Percentiles rank a stretch among this genome's conserved stretches.
phyloP scores from a whole-genome alignment of 176 grass and related monocot genomes.

The Calamus simplicifolius region DNA sequence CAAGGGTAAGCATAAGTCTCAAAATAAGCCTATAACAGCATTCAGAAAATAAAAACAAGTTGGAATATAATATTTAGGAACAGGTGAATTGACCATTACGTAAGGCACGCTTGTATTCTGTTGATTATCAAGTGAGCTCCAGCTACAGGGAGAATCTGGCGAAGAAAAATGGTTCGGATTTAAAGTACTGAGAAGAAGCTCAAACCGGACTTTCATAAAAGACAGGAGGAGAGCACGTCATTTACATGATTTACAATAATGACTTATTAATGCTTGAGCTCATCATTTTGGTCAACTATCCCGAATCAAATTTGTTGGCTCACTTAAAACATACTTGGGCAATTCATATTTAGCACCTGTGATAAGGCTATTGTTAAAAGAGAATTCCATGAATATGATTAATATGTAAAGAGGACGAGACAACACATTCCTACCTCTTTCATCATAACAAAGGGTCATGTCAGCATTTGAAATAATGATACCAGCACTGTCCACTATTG shows the following conservation, averaged over 20 bases:
- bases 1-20: no score
- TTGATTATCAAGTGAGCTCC: no score
- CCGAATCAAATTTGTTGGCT: conserved; percentile 69
- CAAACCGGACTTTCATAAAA: neutral
- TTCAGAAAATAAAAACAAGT: no score
- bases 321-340: conserved; percentile 80
- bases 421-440: conserved; percentile 47
- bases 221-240: neutral
- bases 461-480: conserved; percentile 86
- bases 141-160: neutral
- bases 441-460: conserved; percentile 80
- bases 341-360: conserved; percentile 92
- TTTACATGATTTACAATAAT: conserved; percentile 70
- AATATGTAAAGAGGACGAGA: neutral
- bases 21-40: no score
- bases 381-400: neutral
- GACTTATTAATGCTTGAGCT: conserved; percentile 7
- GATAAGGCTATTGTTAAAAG: conserved; percentile 17
- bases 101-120: no score
- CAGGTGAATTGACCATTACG: no score
- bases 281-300: conserved; percentile 26
- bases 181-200: neutral
- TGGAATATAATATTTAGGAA: no score
- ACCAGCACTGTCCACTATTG: conserved; percentile 84
- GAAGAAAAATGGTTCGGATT: neutral